Base-by-base conservation (phyloP, 2,329 filamentous ascomycete species). In the Aspergillus sp. region DNA sequence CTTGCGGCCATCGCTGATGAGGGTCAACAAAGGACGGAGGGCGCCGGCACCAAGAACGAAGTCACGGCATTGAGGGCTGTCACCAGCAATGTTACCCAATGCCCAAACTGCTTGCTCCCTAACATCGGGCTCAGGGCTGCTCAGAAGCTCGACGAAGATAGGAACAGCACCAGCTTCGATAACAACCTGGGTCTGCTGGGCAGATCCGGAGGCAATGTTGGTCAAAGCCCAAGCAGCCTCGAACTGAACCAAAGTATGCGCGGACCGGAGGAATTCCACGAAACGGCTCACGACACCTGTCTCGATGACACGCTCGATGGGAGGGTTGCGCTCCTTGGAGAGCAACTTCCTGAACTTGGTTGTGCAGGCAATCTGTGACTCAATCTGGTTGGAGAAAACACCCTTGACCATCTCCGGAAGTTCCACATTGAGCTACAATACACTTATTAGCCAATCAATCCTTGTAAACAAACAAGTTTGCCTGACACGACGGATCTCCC, bases 251-350 rank as follows among this genome's bases (percentile, higher is more conserved):
- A 98, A 82, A 30, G 93, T 97, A 74, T 98, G 93, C 56, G 93
- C 93, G 48, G 93, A 98, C 68, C 89, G 88, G 52, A 98, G 85
- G 74, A 98, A 98, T 73, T 96, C 90, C 72, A 98, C 93, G 66
- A 98, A 98, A 67, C 93, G 87, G 77, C 84, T 86, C 58, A 98
- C 93, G 56, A 98, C 93, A 65, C 93, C 93, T 50, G 93, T 97
- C 81, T 97, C 95, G 74, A 98, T 98, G 60, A 98, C 93, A 68
- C 94, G 90, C 77, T 98, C 93, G 68, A 98, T 98, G 41, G 93
- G 93, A 42, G 93, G 93, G 77, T 98, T 98, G 67, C 93, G 88
- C 78, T 98, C 93, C 77, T 98, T 98, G 58, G 90, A 96, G 23
- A 98, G 79, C 38, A 98, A 82, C 80, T 98, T 98, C 69, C 93